These are phyloP conservation scores for Penicillium paneum DNA, from an alignment of 2,329 filamentous ascomycete genomes.

Conservation along the genomic window DNA sequence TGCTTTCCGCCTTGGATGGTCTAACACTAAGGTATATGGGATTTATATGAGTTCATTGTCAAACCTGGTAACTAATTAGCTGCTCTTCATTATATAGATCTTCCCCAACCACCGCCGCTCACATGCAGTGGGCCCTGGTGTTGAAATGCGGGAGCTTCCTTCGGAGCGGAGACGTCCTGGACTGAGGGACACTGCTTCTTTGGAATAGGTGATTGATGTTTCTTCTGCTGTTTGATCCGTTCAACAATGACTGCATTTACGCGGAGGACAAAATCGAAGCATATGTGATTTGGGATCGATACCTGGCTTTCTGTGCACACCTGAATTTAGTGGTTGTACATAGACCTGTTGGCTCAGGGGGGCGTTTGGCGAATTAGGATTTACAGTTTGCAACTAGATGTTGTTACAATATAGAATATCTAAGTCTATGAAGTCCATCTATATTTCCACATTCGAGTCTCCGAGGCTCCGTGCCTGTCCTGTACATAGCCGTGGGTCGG, in stretches of 20 bases:
- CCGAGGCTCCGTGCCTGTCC: constrained; percentile 1
- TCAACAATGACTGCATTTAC: constrained; percentile 11
- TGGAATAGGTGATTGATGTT: constrained; percentile 54
- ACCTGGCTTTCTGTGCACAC: constrained; percentile 13
- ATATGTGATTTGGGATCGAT: constrained; percentile 19
- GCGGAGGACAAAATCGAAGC: constrained; percentile 20
- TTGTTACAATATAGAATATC: constrained; percentile 1
- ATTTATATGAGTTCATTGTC: too few relatives aligned
- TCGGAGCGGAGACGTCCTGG: constrained; percentile 53
- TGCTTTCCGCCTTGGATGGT: constrained; percentile 90
- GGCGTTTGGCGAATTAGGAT: constrained; percentile 32
- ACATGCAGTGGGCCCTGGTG: constrained; percentile 72
- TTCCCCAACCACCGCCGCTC: constrained; percentile 60
- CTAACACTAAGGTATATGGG: constrained; percentile 76
- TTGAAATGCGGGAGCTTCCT: constrained; percentile 71
- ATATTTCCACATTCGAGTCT: not conserved
- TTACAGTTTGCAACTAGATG: constrained; percentile 12
- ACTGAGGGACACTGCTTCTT: constrained; percentile 63
- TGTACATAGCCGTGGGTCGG: constrained; percentile 2
- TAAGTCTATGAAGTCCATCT: not conserved
- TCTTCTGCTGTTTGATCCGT: constrained; percentile 5
- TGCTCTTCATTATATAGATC: constrained; percentile 41
- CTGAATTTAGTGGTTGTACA: constrained; percentile 29
- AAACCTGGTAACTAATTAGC: constrained; percentile 7
- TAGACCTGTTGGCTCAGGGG: constrained; percentile 29